A percentile compares a stretch with the other conserved stretches of the same genome.
Evolutionary conservation across 2,329 filamentous ascomycete species (phyloP).

Genomic region (Aureobasidium lini): DNA sequence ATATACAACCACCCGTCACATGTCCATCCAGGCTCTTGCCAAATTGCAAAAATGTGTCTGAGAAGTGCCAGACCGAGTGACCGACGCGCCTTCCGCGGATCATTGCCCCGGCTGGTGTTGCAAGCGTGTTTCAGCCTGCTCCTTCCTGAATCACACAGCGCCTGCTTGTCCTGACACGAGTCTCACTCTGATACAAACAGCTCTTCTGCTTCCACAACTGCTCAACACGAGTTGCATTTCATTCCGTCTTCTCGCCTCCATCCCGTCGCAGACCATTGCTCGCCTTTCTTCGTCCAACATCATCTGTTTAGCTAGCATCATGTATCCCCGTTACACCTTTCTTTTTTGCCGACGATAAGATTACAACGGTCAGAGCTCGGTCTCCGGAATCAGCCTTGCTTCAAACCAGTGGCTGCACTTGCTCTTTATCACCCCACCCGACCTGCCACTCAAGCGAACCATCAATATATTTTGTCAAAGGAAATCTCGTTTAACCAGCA

Average conservation of each 20-base stretch:
- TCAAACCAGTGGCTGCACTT: not conserved
- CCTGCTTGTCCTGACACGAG: not conserved
- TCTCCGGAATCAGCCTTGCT: not conserved
- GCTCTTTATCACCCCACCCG: not conserved
- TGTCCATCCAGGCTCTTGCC: not conserved
- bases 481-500: not conserved
- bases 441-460: not conserved
- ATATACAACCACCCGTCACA: not conserved
- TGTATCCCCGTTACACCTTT: not conserved
- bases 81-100: not conserved
- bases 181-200: not conserved
- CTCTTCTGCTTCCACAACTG: too few relatives aligned
- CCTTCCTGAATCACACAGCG: not conserved
- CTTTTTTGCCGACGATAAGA: slow-evolving; percentile 8
- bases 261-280: not conserved
- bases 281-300: not conserved
- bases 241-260: not conserved
- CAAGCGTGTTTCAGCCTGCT: not conserved
- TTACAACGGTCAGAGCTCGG: slow-evolving; percentile 7
- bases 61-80: not conserved
- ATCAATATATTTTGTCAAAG: not conserved
- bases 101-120: not conserved
- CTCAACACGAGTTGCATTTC: not conserved
- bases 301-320: not conserved
- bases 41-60: not conserved